Base-by-base conservation (phyloP, 352 stramenopile species). In the Phytophthora meadii region DNA sequence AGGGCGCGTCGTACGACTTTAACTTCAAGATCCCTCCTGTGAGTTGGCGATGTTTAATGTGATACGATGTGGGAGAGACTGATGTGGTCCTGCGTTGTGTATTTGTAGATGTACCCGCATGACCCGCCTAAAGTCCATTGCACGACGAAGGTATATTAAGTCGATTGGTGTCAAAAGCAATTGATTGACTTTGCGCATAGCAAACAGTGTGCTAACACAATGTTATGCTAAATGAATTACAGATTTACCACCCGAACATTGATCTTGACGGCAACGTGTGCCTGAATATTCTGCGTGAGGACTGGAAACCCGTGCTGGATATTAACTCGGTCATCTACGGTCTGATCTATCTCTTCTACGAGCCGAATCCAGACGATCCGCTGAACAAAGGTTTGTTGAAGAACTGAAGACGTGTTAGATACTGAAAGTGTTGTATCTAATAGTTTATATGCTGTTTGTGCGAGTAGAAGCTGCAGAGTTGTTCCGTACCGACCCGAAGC, bases 301-400 rank as follows among this genome's bases (percentile, higher is more conserved):
- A 99, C 89, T 99, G 97, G 97, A 99, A 99, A 73, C 97, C 84
- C 17, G 97, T 99, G 47, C 79, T 99, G 63, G 97, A 99, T 81
- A 99, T 99, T 76, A 99, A 99, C 81, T 95, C 96, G 19, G 97
- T 99, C 70, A 99, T 99, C 77, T 99, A 99, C 80, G 96, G 97
- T 46, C 79, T 99, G 44, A 99, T 99, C 82, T 99, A 99, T 76
- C 81, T 99, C 42, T 99, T 99, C 82, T 99, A 99, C 79, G 97
- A 99, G 74, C 97, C 97, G 36, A 99, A 99, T 83, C 96, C 97
- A 25, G 97, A 99, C 74, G 97, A 99, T 73, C 97, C 97, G 24
- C 86, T 99, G 46, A 99, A 99, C 87, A 79, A 87, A 82, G 86
- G 82, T 88, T 65, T 36, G 75, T 64, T 61, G 5, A 14, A 1